These are phyloP conservation scores for Fusarium coffeatum DNA, from an alignment of 2,329 filamentous ascomycete genomes.

Conservation along the genomic window DNA sequence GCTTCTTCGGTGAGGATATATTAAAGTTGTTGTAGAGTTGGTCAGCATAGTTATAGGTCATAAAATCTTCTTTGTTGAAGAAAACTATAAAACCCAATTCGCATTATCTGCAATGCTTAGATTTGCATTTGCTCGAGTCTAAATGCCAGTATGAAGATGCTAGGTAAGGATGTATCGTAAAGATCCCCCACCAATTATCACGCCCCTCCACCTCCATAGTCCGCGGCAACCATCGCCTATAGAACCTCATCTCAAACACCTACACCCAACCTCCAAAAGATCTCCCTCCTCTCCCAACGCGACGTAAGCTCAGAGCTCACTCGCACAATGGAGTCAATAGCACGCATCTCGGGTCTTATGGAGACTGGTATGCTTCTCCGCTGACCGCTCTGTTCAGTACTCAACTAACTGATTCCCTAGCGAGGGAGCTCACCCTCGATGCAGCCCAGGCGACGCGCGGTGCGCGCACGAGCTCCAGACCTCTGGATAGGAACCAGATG, in stretches of 20 bases:
- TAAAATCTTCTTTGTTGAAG: background rate
- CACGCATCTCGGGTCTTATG: constrained; percentile 90
- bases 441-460: constrained; percentile 88
- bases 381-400: constrained; percentile 15
- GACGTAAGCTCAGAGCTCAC: constrained; percentile 28
- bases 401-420: constrained; percentile 60
- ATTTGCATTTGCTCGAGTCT: background rate
- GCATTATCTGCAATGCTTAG: background rate
- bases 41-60: background rate
- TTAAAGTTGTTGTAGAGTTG: background rate
- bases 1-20: background rate
- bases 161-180: background rate
- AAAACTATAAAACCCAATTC: no score
- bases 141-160: background rate
- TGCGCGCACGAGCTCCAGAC: constrained; percentile 69
- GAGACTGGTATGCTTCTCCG: constrained; percentile 78
- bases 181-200: constrained; percentile 32
- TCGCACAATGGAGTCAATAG: constrained; percentile 88
- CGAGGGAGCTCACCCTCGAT: constrained; percentile 96
- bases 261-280: constrained; percentile 24
- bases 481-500: constrained; percentile 83
- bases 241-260: constrained; percentile 45
- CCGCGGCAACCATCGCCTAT: constrained; percentile 13
- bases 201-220: constrained; percentile 40
- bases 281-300: constrained; percentile 21